A percentile compares a stretch with the other conserved stretches of the same genome.
Conservation (phyloP, 495 filamentous ascomycete genomes). For the Tetracladium marchalianum region DNA sequence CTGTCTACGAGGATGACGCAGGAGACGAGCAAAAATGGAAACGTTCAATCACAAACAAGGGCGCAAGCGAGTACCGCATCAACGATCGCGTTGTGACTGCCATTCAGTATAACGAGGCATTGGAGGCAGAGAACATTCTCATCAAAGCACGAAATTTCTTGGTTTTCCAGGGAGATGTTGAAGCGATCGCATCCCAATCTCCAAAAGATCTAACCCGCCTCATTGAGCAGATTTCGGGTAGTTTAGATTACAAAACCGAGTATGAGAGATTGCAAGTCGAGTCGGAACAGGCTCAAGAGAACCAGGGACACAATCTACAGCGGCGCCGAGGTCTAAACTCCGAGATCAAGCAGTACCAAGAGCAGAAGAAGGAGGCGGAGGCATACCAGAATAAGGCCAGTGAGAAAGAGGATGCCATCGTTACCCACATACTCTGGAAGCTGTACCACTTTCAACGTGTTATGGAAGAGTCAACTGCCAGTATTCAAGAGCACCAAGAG, state of each 20-base stretch:
- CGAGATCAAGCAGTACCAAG: conserved; percentile 93
- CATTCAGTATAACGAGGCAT: conserved; percentile 83
- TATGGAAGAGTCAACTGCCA: conserved; percentile 82
- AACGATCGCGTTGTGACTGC: conserved; percentile 84
- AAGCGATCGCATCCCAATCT: conserved; percentile 91
- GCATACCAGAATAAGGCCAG: conserved; percentile 80
- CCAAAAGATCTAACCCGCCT: conserved; percentile 88
- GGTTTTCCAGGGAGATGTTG: conserved; percentile 97
- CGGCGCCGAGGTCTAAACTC: conserved; percentile 90
- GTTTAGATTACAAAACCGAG: conserved; percentile 88
- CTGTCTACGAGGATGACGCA: conserved; percentile 95
- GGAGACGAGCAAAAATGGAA: conserved; percentile 96
- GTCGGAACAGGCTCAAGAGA: conserved; percentile 76
- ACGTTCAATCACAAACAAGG: conserved; percentile 78
- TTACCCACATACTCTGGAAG: conserved; percentile 95
- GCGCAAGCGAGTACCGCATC: conserved; percentile 92
- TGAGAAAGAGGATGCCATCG: conserved; percentile 83
- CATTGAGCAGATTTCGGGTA: conserved; percentile 96
- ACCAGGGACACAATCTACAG: conserved; percentile 77
- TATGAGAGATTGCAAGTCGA: conserved; percentile 84
- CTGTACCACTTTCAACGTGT: conserved; percentile 88
- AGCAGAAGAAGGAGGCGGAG: conserved; percentile 94
- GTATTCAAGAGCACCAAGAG: conserved; percentile 91
- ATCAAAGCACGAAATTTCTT: conserved; percentile 98
- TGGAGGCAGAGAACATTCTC: conserved; percentile 91